Conservation (phyloP, 1,284 basidiomycete species). For the Taiwanofungus camphoratus region DNA sequence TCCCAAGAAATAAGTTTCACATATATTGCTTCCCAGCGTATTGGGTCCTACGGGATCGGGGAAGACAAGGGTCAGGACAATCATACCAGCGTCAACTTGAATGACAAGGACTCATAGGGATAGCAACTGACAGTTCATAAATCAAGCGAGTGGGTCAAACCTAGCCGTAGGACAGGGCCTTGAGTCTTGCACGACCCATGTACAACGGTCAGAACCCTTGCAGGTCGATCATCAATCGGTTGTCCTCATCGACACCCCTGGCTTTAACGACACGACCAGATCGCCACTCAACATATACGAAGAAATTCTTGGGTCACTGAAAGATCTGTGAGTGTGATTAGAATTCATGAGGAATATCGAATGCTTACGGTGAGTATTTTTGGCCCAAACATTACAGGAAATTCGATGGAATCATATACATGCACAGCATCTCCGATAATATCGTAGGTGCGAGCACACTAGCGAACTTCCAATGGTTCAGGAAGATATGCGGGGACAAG, state of each 20-base stretch:
- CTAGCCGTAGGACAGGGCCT: constrained; percentile 11
- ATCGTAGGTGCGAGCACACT: background rate
- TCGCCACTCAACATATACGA: too few species aligned
- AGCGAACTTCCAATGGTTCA: background rate
- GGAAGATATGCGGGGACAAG: background rate
- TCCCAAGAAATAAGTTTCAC: too few species aligned
- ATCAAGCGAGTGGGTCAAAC: constrained; percentile 9
- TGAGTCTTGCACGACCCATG: constrained; percentile 11
- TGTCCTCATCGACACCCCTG: constrained; percentile 29
- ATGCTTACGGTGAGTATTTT: background rate
- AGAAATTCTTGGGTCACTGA: too few species aligned
- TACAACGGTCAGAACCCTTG: constrained; percentile 26
- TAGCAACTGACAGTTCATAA: background rate
- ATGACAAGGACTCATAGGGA: background rate
- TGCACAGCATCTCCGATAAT: constrained; percentile 3
- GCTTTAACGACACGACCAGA: constrained; percentile 28
- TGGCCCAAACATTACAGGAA: background rate
- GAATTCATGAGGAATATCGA: too few species aligned
- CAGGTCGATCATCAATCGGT: constrained; percentile 22
- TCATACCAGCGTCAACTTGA: background rate
- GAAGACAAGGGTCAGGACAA: background rate
- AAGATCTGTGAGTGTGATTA: too few species aligned
- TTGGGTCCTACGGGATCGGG: constrained; percentile 1
- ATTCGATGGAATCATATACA: constrained; percentile 2
- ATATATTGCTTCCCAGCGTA: background rate